Evolutionary conservation across 495 filamentous ascomycete genomes (phyloP), one percentile per base, ranked within the genome.

Genomic region (Pyronema domesticum): DNA sequence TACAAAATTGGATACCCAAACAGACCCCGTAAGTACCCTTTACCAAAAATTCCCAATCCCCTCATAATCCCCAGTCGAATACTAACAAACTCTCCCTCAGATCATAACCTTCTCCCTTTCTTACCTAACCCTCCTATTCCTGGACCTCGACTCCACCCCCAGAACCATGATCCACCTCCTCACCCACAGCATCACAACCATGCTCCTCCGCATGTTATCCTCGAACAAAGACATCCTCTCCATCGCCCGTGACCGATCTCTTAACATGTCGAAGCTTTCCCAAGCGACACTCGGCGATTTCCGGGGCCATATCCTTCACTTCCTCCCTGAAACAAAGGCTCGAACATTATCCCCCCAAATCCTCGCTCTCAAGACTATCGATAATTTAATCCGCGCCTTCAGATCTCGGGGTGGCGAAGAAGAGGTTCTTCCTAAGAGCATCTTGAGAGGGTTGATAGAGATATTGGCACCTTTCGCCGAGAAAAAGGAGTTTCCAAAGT

Each of bases 191-290:
- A 65, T 76, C 14, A 66, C 76, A 8, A 53, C 62, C 8, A 72
- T 81, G 48, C 60, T 87, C 6, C 62, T 68, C 35, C 68, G 62
- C 23, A 70, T 82, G 48, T 70, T 91, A 17, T 69, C 71, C 7
- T 58, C 67, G 18, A 59, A 70, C 19, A 65, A 66, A 19, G 77
- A 81, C 54, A 73, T 89, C 19, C 62, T 60, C 34, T 55, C 66
- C 9, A 63, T 82, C 18, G 73, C 73, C 3, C 80, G 75, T 61
- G 78, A 84, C 15, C 73, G 81, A 19, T 76, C 75, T 57, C 73
- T 67, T n/a, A 89, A 87, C 57, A 70, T 86, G 64, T 81, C 85
- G 3, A 82, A 75, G 62, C 68, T 75, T 9, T 73, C 71, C 14
- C 80, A 79, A 55, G 68, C 58, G 7, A 65, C 76, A 3, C 56